A percentile compares a stretch with the other conserved stretches of the same genome.
phyloP scores from a whole-genome alignment of 108 stramenopile genomes.

The Skeletonema tropicum region DNA sequence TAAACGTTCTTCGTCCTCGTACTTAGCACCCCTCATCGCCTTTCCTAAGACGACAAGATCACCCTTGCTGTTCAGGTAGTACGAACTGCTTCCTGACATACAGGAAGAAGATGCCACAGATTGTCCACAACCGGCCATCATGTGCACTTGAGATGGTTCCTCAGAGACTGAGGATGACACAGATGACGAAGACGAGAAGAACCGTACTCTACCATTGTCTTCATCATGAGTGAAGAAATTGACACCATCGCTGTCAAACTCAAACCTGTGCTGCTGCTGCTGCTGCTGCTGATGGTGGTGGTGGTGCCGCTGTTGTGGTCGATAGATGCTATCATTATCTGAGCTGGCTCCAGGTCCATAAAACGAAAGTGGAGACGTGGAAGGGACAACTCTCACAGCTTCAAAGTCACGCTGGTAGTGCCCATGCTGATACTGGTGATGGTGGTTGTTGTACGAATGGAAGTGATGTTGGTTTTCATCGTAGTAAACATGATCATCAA shows the following conservation, averaged over 20 bases:
- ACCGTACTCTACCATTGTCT: not conserved
- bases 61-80: not conserved
- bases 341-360: not conserved
- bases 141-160: constrained; percentile 1
- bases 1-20: not conserved
- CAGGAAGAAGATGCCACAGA: not conserved
- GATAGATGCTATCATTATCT: not conserved
- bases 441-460: not conserved
- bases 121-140: not conserved
- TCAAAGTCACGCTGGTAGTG: not conserved
- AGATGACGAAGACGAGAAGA: constrained; percentile 1
- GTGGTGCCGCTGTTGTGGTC: not conserved
- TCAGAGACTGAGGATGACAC: constrained; percentile 1
- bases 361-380: not conserved
- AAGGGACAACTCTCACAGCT: not conserved
- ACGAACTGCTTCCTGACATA: not conserved
- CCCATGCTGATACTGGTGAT: not conserved
- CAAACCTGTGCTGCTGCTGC: not conserved
- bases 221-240: not conserved
- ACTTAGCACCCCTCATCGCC: not conserved
- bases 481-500: not conserved
- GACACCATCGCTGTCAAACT: not conserved
- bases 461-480: not conserved
- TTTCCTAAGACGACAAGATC: not conserved
- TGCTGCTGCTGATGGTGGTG: not conserved